These are phyloP conservation scores for Vitis labrusca DNA, from an alignment of 164 flowering plant species.

Conservation along the genomic window DNA sequence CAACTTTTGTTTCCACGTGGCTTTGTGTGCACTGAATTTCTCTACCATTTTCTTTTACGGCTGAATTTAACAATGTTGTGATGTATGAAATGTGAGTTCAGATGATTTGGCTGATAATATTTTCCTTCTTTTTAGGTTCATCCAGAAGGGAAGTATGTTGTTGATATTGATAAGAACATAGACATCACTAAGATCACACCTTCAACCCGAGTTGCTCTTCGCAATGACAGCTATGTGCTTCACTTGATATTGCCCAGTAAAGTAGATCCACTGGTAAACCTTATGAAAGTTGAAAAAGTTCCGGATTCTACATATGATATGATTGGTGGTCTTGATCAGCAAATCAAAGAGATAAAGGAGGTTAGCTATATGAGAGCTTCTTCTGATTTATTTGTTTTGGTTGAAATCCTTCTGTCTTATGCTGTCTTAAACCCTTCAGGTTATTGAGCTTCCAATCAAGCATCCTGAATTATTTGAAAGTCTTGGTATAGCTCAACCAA, in stretches of 20 bases:
- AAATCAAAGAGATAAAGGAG: constrained; percentile 98
- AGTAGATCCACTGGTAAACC: constrained; percentile 96
- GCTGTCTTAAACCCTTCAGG: constrained; percentile 40
- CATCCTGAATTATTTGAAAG: constrained; percentile 97
- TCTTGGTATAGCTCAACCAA: constrained; percentile 98
- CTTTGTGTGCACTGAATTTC: too few relatives aligned
- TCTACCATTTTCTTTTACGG: too few relatives aligned
- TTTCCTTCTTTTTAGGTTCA: constrained; percentile 61
- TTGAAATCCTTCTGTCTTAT: neutral
- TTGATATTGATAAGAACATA: constrained; percentile 89
- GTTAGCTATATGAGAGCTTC: constrained; percentile 26
- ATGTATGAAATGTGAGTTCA: too few relatives aligned
- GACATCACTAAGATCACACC: constrained; percentile 97
- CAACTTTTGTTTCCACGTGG: too few relatives aligned
- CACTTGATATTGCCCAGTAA: constrained; percentile 95
- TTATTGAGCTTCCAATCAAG: constrained; percentile 95
- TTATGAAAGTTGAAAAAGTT: constrained; percentile 98
- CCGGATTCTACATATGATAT: constrained; percentile 99
- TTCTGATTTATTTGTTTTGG: too few relatives aligned
- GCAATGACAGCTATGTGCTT: constrained; percentile 95
- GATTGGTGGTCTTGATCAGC: constrained; percentile 99
- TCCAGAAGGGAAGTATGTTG: constrained; percentile 98
- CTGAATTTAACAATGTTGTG: too few relatives aligned
- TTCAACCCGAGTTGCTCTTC: constrained; percentile 93
- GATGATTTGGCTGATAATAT: too few relatives aligned